Conservation (phyloP, 768 basidiomycete genomes). For the Gautieria morchelliformis region DNA sequence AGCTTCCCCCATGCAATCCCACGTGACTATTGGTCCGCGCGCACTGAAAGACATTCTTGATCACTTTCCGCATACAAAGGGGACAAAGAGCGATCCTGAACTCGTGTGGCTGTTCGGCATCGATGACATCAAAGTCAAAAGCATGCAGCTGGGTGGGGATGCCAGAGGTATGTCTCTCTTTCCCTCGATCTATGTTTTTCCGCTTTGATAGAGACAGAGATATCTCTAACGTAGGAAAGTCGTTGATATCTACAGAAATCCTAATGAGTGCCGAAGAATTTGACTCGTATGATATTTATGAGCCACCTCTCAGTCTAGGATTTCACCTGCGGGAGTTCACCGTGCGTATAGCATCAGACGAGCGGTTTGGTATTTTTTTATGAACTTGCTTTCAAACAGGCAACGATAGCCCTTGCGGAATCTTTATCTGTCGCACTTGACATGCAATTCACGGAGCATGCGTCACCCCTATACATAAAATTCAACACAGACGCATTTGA, state of each 20-base stretch:
- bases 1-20: conserved; percentile 48
- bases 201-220: not conserved
- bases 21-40: conserved; percentile 61
- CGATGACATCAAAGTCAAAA: conserved; percentile 58
- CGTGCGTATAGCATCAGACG: conserved; percentile 28
- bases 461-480: conserved; percentile 67
- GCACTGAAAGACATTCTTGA: conserved; percentile 71
- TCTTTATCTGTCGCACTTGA: conserved; percentile 54
- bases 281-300: conserved; percentile 59
- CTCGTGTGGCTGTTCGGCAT: conserved; percentile 74
- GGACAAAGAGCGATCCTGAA: conserved; percentile 62
- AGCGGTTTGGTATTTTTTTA: not conserved
- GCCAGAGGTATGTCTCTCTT: conserved; percentile 38
- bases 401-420: conserved; percentile 73
- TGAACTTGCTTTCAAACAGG: conserved; percentile 31
- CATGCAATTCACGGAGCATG: conserved; percentile 67
- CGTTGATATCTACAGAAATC: conserved; percentile 66
- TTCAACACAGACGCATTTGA: conserved; percentile 49
- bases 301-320: conserved; percentile 55
- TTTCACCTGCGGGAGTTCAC: conserved; percentile 83
- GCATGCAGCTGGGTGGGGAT: conserved; percentile 56
- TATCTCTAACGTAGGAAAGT: conserved; percentile 32
- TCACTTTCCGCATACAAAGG: conserved; percentile 62
- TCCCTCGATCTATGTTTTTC: no score
- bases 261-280: conserved; percentile 74